A percentile compares a stretch with the other conserved stretches of the same genome.
phyloP scores from a whole-genome alignment of 768 basidiomycete species.

The Lepiota venenata region DNA sequence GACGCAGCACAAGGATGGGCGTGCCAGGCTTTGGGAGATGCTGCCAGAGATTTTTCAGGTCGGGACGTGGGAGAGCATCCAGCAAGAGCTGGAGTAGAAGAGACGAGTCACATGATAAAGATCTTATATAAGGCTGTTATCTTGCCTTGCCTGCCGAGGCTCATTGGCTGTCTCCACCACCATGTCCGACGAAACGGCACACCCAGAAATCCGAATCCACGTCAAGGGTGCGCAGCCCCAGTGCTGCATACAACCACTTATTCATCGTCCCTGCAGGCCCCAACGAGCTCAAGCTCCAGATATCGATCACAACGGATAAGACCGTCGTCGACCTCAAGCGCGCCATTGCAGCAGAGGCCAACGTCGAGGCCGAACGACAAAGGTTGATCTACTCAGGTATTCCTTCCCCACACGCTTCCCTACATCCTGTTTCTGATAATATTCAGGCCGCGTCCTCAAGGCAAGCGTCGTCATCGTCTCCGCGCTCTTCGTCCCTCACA shows the following conservation, averaged over 20 bases:
- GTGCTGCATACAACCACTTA: not conserved
- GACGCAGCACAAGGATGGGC: constrained; percentile 27
- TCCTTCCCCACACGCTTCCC: constrained; percentile 5
- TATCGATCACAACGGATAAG: constrained; percentile 78
- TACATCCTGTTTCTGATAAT: not conserved
- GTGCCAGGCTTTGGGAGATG: constrained; percentile 35
- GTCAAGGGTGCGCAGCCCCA: constrained; percentile 51
- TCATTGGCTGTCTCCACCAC: constrained; percentile 19
- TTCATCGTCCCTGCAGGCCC: constrained; percentile 51
- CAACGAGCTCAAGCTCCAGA: constrained; percentile 89
- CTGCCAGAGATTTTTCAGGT: constrained; percentile 34
- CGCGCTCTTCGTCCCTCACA: not conserved
- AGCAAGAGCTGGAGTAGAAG: constrained; percentile 17
- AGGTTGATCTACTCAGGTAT: constrained; percentile 91
- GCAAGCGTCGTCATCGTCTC: constrained; percentile 28
- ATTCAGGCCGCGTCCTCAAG: constrained; percentile 69
- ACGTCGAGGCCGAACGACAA: constrained; percentile 85
- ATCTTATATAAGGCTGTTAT: not conserved
- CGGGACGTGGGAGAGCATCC: constrained; percentile 36
- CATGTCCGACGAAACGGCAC: constrained; percentile 45
- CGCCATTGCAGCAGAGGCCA: constrained; percentile 79
- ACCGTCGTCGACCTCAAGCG: constrained; percentile 90
- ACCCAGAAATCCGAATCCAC: constrained; percentile 59
- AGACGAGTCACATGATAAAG: constrained; percentile 1
- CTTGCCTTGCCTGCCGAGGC: not conserved